These are phyloP conservation scores for Pseudogymnoascus sp. DNA, from an alignment of 2,329 filamentous ascomycete species.

Conservation along the genomic window DNA sequence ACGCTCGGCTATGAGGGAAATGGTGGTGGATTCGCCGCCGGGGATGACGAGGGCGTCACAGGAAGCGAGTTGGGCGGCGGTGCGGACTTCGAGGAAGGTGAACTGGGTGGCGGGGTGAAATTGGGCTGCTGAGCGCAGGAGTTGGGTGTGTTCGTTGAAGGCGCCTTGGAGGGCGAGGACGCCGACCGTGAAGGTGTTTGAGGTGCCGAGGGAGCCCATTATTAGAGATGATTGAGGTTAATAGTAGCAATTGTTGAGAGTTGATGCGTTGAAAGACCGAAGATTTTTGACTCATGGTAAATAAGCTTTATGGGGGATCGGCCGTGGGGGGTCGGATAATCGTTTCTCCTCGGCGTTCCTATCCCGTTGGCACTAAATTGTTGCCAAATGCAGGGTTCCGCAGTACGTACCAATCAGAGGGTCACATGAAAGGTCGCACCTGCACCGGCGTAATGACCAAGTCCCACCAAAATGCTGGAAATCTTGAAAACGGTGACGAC, in stretches of 20 bases:
- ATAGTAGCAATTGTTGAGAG: neutral
- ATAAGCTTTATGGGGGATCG: conserved; percentile 9
- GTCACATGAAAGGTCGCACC: neutral
- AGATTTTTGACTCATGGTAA: conserved; percentile 6
- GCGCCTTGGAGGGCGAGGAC: conserved; percentile 80
- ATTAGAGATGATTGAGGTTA: neutral
- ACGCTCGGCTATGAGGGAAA: conserved; percentile 78
- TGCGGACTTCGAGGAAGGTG: conserved; percentile 60
- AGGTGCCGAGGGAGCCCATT: conserved; percentile 17
- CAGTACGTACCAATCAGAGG: conserved; percentile 4
- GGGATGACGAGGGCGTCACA: conserved; percentile 86
- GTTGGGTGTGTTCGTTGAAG: conserved; percentile 78
- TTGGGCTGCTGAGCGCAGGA: conserved; percentile 58
- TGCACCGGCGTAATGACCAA: conserved; percentile 3
- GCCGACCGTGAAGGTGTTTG: conserved; percentile 44
- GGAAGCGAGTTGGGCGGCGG: conserved; percentile 55
- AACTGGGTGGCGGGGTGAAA: conserved; percentile 11
- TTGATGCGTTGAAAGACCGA: neutral
- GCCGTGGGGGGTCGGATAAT: conserved; percentile 1
- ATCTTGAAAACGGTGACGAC: conserved; percentile 7
- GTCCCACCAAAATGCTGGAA: conserved; percentile 9
- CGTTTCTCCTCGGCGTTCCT: conserved; percentile 6
- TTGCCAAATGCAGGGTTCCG: conserved; percentile 1
- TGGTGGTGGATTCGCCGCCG: conserved; percentile 90
- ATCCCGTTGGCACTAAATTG: conserved; percentile 1